phyloP scores from a whole-genome alignment of 164 flowering plant genomes.

The Tetracentron sinense region DNA sequence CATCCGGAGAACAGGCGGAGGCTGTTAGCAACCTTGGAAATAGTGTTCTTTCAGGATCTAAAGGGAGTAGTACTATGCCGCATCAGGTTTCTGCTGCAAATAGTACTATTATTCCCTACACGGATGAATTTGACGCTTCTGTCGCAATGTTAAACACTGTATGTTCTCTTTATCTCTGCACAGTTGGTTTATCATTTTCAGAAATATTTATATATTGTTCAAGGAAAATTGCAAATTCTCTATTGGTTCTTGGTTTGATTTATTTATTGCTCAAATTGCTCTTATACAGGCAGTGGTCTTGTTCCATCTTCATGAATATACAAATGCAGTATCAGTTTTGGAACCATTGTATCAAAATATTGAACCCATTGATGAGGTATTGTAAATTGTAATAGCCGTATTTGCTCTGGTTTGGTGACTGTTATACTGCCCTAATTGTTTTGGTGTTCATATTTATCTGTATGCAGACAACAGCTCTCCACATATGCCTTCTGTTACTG shows the following conservation, averaged over 20 bases:
- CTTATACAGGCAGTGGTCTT: conserved; percentile 60
- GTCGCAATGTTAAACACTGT: conserved; percentile 69
- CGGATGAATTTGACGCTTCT: conserved; percentile 69
- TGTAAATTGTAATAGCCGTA: background rate
- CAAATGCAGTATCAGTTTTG: conserved; percentile 63
- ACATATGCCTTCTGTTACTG: conserved; percentile 75
- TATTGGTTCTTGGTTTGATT: conserved; percentile 8
- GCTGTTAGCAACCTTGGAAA: conserved; percentile 33
- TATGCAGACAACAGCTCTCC: conserved; percentile 74
- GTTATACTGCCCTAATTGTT: conserved; percentile 11
- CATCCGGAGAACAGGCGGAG: conserved; percentile 62
- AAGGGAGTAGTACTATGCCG: conserved; percentile 31
- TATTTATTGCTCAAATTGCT: conserved; percentile 9
- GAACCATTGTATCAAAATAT: conserved; percentile 79
- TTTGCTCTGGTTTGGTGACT: background rate
- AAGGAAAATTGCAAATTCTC: too few species aligned
- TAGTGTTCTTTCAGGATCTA: conserved; percentile 39
- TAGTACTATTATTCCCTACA: conserved; percentile 33
- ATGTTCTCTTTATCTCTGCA: conserved; percentile 21
- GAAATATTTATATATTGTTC: conserved; percentile 3
- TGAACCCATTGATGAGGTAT: conserved; percentile 86
- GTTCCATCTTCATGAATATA: conserved; percentile 79
- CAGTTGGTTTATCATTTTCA: too few species aligned
- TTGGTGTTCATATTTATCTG: conserved; percentile 2
- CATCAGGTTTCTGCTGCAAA: conserved; percentile 34